A percentile compares a stretch with the other conserved stretches of the same genome.
These are phyloP conservation scores for Aspergillus calidoustus DNA, from an alignment of 2,329 filamentous ascomycete species.

Conservation along the genomic window DNA sequence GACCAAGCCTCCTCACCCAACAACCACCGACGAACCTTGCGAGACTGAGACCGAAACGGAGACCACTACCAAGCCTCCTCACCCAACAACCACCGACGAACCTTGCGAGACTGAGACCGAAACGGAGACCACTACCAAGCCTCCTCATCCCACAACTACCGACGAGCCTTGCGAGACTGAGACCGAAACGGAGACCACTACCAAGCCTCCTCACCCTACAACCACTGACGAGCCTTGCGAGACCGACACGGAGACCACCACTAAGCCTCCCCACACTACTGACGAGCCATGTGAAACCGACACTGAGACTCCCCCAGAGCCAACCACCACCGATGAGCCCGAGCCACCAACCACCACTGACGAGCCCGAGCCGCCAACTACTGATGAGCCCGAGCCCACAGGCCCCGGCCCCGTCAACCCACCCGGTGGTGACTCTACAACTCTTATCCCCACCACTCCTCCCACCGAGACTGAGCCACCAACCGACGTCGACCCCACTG, in stretches of 20 bases:
- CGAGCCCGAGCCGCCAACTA: conserved; percentile 2
- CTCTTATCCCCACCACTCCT: conserved; percentile 2
- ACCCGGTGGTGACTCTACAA: not conserved
- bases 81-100: not conserved
- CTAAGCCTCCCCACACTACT: not conserved
- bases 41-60: conserved; percentile 2
- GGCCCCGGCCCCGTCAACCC: not conserved
- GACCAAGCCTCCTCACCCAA: not conserved
- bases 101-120: conserved; percentile 9
- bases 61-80: not conserved
- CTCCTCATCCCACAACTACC: not conserved
- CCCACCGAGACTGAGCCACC: conserved; percentile 1
- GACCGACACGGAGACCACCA: not conserved
- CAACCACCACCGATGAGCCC: not conserved
- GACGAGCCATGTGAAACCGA: not conserved
- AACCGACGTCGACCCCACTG: conserved; percentile 1
- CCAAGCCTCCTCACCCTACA: not conserved
- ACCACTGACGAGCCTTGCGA: not conserved
- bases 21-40: not conserved
- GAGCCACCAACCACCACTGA: conserved; percentile 6
- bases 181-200: not conserved
- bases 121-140: not conserved
- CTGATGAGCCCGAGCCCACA: not conserved
- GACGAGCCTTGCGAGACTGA: not conserved
- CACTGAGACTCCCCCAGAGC: not conserved